Base-by-base conservation (phyloP, 768 basidiomycete genomes). In the Tylopilus sp. region DNA sequence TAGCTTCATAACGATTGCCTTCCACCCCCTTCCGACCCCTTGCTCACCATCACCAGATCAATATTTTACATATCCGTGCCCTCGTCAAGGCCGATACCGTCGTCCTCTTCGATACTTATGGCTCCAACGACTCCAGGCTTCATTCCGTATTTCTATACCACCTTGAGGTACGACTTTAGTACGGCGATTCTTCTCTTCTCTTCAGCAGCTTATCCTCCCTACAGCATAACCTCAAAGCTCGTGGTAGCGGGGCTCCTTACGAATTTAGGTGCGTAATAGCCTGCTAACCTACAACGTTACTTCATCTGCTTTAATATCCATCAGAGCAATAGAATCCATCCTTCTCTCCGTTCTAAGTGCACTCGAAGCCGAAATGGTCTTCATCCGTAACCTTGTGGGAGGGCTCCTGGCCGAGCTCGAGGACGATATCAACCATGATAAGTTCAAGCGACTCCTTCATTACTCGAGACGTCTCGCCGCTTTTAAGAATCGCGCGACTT, bases 321-420 rank as follows among this genome's bases (percentile, higher is more conserved):
- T n/a, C 64, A 94, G 95, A 48, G 95, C 95, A 3, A 76, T 98
- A 35, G 95, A 98, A 60, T 95, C 94, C 1, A 85, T 97, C 51
- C 75, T 98, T 39, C 80, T 95, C 38, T 95, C 93, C 36, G 91
- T 95, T 10, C 73, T 95, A 50, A 90, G 88, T 57, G 94, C 95
- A 5, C 75, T 98, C 21, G 95, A 98, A 72, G 92, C 93, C 28
- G 95, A 98, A 72, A 89, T 98, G 88, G 87, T 87, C 13, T 95
- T 95, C 64, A 91, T 93, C 46, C 84, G 95, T 30, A 87, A 88
- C 55, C 82, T 97, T 33, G 89, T 98, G 46, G 89, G 90, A 47
- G 88, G 91, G 4, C 75, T 98, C 10, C 75, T 98, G 26, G 90
- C 90, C 17, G 95, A 95, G 68, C 79, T 98, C 45, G 95, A 98